phyloP scores from a whole-genome alignment of 495 filamentous ascomycete genomes.

The Aspergillus affinis region DNA sequence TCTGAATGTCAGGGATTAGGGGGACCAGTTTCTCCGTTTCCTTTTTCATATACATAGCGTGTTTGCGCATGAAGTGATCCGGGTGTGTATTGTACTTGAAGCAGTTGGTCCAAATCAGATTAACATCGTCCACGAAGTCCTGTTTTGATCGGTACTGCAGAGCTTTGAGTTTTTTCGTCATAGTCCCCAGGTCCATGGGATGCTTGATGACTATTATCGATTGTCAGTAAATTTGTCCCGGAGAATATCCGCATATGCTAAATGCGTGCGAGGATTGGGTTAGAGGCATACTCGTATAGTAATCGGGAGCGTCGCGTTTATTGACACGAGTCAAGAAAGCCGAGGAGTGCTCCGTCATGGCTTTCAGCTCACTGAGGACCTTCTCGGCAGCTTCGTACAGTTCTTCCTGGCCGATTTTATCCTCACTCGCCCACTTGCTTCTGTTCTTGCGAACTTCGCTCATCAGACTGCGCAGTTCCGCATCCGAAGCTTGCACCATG shows the following conservation, averaged over 20 bases:
- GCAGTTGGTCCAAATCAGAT: conserved; percentile 96
- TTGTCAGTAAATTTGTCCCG: conserved; percentile 19
- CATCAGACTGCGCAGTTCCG: conserved; percentile 86
- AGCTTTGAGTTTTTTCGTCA: conserved; percentile 95
- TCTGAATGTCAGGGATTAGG: conserved; percentile 87
- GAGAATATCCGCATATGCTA: background rate
- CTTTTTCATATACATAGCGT: conserved; percentile 93
- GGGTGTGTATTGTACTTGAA: conserved; percentile 92
- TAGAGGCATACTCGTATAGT: conserved; percentile 69
- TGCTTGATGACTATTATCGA: conserved; percentile 77
- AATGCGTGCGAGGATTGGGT: background rate
- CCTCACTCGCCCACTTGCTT: conserved; percentile 98
- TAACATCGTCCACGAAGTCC: conserved; percentile 90
- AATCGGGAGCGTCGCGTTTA: conserved; percentile 95
- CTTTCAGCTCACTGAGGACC: conserved; percentile 92
- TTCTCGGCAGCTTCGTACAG: conserved; percentile 96
- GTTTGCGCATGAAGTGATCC: conserved; percentile 82
- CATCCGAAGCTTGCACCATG: conserved; percentile 84
- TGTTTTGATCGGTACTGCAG: conserved; percentile 88
- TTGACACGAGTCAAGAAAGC: conserved; percentile 91
- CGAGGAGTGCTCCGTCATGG: conserved; percentile 92
- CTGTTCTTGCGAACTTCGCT: conserved; percentile 96
- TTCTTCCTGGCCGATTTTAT: conserved; percentile 95
- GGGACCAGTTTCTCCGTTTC: conserved; percentile 94
- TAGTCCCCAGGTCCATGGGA: conserved; percentile 95